Percentiles rank a stretch among this genome's conserved stretches.
These are phyloP conservation scores for Kluyveromyces lactis DNA, from an alignment of 805 yeast genomes.

Conservation along the genomic window DNA sequence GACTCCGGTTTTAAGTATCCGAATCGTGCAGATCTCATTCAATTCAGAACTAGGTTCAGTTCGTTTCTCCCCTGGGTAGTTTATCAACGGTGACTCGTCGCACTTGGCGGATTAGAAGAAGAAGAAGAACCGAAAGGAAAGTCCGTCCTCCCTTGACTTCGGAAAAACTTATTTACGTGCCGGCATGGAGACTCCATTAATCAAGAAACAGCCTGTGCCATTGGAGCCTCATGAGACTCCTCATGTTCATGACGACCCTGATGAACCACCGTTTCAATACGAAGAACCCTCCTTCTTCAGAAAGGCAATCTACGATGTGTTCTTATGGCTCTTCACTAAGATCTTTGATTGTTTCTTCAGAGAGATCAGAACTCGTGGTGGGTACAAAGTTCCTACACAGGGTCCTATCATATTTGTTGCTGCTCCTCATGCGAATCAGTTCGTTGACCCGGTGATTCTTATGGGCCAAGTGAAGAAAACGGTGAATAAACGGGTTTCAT, in stretches of 20 bases:
- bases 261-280: constrained; percentile 14
- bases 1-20: too few relatives aligned
- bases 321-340: constrained; percentile 40
- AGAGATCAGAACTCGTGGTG: constrained; percentile 83
- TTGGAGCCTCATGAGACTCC: not conserved
- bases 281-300: constrained; percentile 33
- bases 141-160: too few relatives aligned
- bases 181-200: constrained; percentile 2
- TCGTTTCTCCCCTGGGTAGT: too few relatives aligned
- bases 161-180: too few relatives aligned
- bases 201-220: not conserved
- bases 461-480: constrained; percentile 71
- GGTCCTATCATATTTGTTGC: constrained; percentile 92
- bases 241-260: not conserved
- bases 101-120: too few relatives aligned
- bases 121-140: too few relatives aligned
- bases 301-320: constrained; percentile 41
- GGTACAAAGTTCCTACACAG: constrained; percentile 55
- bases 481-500: constrained; percentile 62
- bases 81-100: too few relatives aligned
- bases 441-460: constrained; percentile 70
- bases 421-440: constrained; percentile 96
- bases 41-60: too few relatives aligned
- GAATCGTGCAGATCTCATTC: too few relatives aligned
- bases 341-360: constrained; percentile 70